Base-by-base conservation (phyloP, 208 protist species). In the Acanthamoeba royreba region DNA sequence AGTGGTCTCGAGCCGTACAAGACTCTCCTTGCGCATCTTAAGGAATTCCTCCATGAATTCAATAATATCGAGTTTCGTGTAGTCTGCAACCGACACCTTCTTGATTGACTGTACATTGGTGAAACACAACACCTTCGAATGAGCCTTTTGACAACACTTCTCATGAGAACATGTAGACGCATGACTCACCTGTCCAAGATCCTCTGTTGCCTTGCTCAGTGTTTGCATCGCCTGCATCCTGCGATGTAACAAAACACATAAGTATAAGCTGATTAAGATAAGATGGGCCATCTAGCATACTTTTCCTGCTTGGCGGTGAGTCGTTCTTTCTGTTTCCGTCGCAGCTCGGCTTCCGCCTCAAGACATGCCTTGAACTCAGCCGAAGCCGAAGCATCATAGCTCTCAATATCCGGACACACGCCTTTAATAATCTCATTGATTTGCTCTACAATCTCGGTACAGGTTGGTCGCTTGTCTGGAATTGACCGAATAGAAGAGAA, bases 31-130 rank as follows among this genome's bases (percentile, higher is more conserved):
- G 40, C 74, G 74, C 38, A 55, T 40, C 74, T 85, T 85, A 2
- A 85, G 43, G 74, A 85, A 85, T 45, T 85, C 74, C 43, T 85
- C 43, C 74, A 85, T 85, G 43, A 49, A 85, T 28, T 53, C 74
- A 45, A 85, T 85, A 45, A 85, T 49, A 45, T 85, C 74, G 43
- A 0, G 1, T 28, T 85, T 85, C 22, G 74, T 55, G 43, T 45
- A 85, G 1, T 45, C 43, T 25, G 74, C 46, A 0, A 8, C 74
- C 1, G 74, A 40, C 74, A 85, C 0, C 4, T 85, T 45, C 74
- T 85, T 85, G 40, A 85, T 85, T 9, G 74, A 85, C 43, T 85
- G 74, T 5, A 45, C 72, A 81, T 52, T n/a, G n/a, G n/a, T n/a
- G n/a, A n/a, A n/a, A n/a, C n/a, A n/a, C n/a, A n/a, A n/a, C n/a